Evolutionary conservation across 257 asterid species (phyloP), one percentile per base, ranked within the genome.

Genomic region (Avicennia marina): DNA sequence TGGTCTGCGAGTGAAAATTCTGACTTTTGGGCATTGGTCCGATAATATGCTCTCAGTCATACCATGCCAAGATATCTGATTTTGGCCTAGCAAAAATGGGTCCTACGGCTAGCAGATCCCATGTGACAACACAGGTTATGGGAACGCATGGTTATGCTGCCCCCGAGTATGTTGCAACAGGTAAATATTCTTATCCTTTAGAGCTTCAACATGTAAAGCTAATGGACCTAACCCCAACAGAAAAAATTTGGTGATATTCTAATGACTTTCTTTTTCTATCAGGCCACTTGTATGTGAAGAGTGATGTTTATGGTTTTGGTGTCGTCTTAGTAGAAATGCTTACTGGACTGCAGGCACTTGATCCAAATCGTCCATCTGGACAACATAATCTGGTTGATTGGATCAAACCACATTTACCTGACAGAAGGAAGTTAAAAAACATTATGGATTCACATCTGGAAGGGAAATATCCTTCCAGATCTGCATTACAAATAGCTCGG

Each of bases 121-220:
- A 86, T 1, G 85, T 86, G 17, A 53, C 87, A 0, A 83, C 95
- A 21, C 81, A 80, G 33, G 85, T 83, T 8, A 76, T 83, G 72
- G 95, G 95, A n/a, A 86, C 95, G 0, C 0, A 72, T 18, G 95
- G 95, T n/a, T 86, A 86, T 57, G 91, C 91, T 31, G 94, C 94
- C 40, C 94, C 94, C 2, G 87, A 84, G 76, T 84, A 84, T 10
- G 83, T 84, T 26, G 81, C 81, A 34, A 84, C 94, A 60, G 89
- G 94, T 83, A 72, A 19, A 58, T 36, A 33, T 3, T 24, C 53
- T 33, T 11, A 2, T 31, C 21, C 29, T 20, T 42, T 42, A 31
- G 29, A 17, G 45, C 24, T 62, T 43, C 26, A 16, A 11, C 25
- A 11, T 24, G 40, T n/a, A 6, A 51, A 20, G 7, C 55, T 34